Conservation (phyloP, 805 yeast species). For the Suhomyces sp. region DNA sequence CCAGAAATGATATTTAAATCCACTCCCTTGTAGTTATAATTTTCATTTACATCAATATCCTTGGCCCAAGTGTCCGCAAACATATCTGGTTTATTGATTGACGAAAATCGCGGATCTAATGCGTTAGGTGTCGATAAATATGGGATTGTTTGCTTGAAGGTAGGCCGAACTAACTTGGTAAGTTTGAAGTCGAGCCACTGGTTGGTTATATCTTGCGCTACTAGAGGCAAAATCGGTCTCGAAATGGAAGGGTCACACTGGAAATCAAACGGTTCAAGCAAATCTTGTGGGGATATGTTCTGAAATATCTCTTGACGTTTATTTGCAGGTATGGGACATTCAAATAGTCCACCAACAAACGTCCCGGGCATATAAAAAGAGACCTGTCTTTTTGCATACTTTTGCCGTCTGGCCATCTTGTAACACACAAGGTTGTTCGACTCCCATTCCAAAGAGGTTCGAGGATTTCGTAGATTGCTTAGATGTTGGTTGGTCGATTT, state of each 20-base stretch:
- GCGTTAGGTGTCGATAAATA: constrained; percentile 52
- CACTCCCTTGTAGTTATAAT: constrained; percentile 37
- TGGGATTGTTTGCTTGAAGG: constrained; percentile 50
- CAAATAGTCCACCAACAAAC: constrained; percentile 63
- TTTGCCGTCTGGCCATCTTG: constrained; percentile 54
- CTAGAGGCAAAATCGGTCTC: constrained; percentile 51
- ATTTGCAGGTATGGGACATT: constrained; percentile 39
- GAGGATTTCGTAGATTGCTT: constrained; percentile 16
- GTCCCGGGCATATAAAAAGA: constrained; percentile 53
- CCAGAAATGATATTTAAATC: constrained; percentile 36
- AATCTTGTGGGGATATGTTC: constrained; percentile 10
- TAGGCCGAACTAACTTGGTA: constrained; percentile 17
- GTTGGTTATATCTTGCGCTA: constrained; percentile 52
- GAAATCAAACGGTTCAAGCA: constrained; percentile 18
- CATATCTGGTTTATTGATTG: constrained; percentile 28
- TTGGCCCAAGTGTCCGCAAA: constrained; percentile 43
- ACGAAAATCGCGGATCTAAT: constrained; percentile 32
- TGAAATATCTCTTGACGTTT: constrained; percentile 20
- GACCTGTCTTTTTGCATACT: constrained; percentile 45
- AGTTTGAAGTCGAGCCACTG: constrained; percentile 41
- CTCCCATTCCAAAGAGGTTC: constrained; percentile 22
- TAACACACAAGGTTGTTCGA: constrained; percentile 42
- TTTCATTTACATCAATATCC: constrained; percentile 48
- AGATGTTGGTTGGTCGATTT: constrained; percentile 13
- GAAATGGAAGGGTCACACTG: constrained; percentile 35